Percentiles rank a stretch among this genome's conserved stretches.
phyloP scores from a whole-genome alignment of 768 basidiomycete genomes.

The Coprinopsis marcescibilis region DNA sequence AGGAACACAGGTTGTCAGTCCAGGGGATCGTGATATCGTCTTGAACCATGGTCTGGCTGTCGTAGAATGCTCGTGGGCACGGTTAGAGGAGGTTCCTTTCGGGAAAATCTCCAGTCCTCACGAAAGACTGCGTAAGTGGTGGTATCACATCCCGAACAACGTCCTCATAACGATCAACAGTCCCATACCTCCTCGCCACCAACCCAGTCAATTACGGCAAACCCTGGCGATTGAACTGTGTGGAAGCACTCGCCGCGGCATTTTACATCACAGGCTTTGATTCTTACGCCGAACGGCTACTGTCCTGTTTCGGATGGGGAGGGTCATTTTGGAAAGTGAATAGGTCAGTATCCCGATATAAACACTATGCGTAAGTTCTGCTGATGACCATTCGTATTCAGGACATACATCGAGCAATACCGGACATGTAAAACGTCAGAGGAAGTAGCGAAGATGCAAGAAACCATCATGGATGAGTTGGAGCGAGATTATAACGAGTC shows the following conservation, averaged over 20 bases:
- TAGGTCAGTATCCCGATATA: conserved; percentile 32
- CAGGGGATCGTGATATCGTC: conserved; percentile 79
- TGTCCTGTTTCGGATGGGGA: conserved; percentile 89
- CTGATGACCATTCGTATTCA: conserved; percentile 17
- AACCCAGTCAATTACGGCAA: conserved; percentile 99
- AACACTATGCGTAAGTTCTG: background rate
- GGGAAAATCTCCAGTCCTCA: conserved; percentile 89
- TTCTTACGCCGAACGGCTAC: conserved; percentile 68
- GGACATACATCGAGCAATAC: conserved; percentile 69
- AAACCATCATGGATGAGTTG: conserved; percentile 63
- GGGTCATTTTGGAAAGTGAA: conserved; percentile 85
- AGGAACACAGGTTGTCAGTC: conserved; percentile 71
- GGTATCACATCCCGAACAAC: background rate
- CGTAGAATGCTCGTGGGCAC: conserved; percentile 99
- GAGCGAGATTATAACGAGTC: conserved; percentile 57
- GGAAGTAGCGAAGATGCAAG: conserved; percentile 57
- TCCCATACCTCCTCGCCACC: conserved; percentile 91
- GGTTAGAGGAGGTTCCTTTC: conserved; percentile 92
- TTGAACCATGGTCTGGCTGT: conserved; percentile 78
- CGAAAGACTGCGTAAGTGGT: conserved; percentile 77
- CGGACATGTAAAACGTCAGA: conserved; percentile 58
- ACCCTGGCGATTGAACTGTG: conserved; percentile 94
- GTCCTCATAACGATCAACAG: conserved; percentile 33
- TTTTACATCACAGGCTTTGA: conserved; percentile 92
- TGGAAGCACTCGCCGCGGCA: conserved; percentile 89